Evolutionary conservation across 768 basidiomycete species (phyloP), one percentile per base, ranked within the genome.

Genomic region (Russula foetens): DNA sequence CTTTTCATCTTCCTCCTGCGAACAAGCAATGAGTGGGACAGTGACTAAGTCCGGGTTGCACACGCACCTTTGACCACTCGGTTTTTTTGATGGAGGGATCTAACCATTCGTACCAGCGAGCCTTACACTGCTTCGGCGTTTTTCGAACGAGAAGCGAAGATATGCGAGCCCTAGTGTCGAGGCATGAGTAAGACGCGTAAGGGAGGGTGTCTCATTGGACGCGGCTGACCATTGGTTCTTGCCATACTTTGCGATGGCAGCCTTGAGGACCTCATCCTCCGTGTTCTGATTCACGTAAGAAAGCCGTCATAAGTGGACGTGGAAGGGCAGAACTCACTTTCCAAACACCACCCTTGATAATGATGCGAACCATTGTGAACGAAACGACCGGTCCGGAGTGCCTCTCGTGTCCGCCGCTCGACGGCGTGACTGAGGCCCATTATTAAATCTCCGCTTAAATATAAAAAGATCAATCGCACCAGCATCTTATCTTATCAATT

Each of bases 41-140:
- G 49, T 11, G 19, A 33, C 9, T 19, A 9, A 49, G 21, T 17
- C 38, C 7, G n/a, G 11, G 33, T 24, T 12, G 17, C 14, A 73
- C 14, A 73, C 80, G 49, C 61, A 87, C 94, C 77, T 98, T 98
- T 48, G 95, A 97, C 97, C 97, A 99, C 73, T 98, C 97, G 19
- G 96, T 98, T 79, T 99, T 99, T 75, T 98, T 98, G 75, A 98
- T 99, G 53, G 93, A 95, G 7, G 97, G 97, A 75, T 99, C 97
- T 51, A 98, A 77, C 97, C 97, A 98, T 76, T 98, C 96, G 70
- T 96, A 98, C 96, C 96, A 98, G 43, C 93, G 89, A 1, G 92
- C 92, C 74, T 99, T 99, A 79, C 97, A 99, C 77, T 99, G 97
- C 71, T 99, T 99, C 12, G 97, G 95, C 1, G 97, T 99, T 75